Percentiles rank a stretch among this genome's conserved stretches.
These are phyloP conservation scores for Colletotrichum tabaci DNA, from an alignment of 2,329 filamentous ascomycete species.

Conservation along the genomic window DNA sequence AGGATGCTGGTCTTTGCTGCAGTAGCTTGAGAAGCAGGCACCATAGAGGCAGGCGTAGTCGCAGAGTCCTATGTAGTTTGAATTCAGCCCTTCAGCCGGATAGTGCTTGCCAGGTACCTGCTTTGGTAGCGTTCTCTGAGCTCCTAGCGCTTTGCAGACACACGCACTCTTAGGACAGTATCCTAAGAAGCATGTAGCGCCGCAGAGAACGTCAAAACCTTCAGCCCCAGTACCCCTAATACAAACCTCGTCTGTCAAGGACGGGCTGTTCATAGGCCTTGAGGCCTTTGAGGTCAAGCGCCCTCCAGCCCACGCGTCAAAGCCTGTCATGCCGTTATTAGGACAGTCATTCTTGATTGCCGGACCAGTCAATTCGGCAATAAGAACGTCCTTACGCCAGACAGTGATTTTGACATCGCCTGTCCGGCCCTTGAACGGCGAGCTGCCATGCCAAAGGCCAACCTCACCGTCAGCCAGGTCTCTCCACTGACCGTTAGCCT, in stretches of 20 bases:
- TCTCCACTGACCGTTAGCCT: too few species aligned
- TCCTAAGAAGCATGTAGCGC: constrained; percentile 49
- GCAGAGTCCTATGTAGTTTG: constrained; percentile 29
- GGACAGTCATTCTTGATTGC: too few species aligned
- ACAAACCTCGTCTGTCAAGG: constrained; percentile 43
- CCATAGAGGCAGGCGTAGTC: constrained; percentile 58
- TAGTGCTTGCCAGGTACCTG: neutral
- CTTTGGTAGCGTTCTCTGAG: constrained; percentile 29
- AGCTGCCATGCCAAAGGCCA: too few species aligned
- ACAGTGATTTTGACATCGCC: too few species aligned
- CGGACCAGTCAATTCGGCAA: too few species aligned
- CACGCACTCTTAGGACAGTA: constrained; percentile 53
- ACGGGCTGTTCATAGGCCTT: neutral
- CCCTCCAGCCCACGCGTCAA: too few species aligned
- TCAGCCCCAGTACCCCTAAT: constrained; percentile 48
- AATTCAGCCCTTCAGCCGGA: constrained; percentile 1
- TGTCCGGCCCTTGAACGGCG: too few species aligned
- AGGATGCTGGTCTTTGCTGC: neutral
- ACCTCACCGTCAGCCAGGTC: too few species aligned
- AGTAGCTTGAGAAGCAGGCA: constrained; percentile 50
- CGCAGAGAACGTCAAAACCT: constrained; percentile 54
- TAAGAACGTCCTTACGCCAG: too few species aligned
- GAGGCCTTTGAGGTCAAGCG: too few species aligned
- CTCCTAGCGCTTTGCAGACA: constrained; percentile 52
- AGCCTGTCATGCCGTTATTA: too few species aligned